Base-by-base conservation (phyloP, 257 asterid genomes). In the Perilla frutescens region DNA sequence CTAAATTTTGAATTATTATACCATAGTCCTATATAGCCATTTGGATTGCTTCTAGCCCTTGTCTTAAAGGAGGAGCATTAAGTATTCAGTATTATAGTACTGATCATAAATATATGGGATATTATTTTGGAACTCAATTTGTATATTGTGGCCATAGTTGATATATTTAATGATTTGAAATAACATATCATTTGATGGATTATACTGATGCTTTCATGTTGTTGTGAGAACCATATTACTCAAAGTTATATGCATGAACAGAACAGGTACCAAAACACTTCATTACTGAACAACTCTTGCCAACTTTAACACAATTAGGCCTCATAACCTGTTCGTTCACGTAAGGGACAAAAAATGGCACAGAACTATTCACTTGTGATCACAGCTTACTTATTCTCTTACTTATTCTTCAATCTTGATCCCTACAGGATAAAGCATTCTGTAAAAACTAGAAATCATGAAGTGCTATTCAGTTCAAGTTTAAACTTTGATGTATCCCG, bases 371-470 rank as follows among this genome's bases (percentile, higher is more conserved):
- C 20, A 1, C 15, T 32, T 15, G 26, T 60, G 53, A 8, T 59
- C 5, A 47, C 15, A 8, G 7, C 41, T 39, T 15, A 4, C 34
- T 37, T 49, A 39, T 12, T 36, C 50, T 45, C 41, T 39, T 15
- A 4, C 34, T 37, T 49, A 39, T 12, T 36, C 50, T 45, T 20
- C 51, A 47, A 6, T 71, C 61, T 59, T 5, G 20, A n/a, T 47
- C 4, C 59, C 31, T 15, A 53, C 15, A 55, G 12, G 45, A 34
- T 20, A 7, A 2, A 11, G 11, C 13, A 32, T 65, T 29, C 66
- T 68, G 73, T 32, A 68, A 20, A 49, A 57, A 2, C 71, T 66
- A 11, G 57, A 29, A 66, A 36, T 36, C 14, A n/a, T 48, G 13
- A 4, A 48, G 14, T 34, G 29, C 13, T 20, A 51, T 20, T 53